These are phyloP conservation scores for Blepharisma stoltei DNA, from an alignment of 73 alveolate species.

Conservation along the genomic window DNA sequence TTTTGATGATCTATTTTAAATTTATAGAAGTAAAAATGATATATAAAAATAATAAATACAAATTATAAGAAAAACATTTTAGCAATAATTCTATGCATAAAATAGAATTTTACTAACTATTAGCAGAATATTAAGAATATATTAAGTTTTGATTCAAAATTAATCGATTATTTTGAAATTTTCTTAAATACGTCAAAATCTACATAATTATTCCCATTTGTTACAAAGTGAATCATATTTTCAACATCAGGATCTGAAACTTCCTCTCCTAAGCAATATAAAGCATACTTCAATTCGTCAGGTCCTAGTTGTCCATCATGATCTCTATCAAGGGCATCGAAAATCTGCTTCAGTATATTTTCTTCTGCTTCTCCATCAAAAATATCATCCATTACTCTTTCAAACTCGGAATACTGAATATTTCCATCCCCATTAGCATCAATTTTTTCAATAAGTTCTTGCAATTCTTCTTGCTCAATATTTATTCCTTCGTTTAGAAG, in stretches of 20 bases:
- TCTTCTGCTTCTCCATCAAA: not conserved
- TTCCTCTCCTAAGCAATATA: conserved; percentile 4
- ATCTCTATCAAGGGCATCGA: conserved; percentile 13
- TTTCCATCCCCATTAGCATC: conserved; percentile 23
- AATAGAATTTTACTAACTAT: no score
- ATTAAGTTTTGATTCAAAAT: no score
- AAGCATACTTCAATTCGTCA: conserved; percentile 19
- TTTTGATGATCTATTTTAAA: no score
- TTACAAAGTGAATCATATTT: not conserved
- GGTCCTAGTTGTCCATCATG: not conserved
- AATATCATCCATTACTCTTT: conserved; percentile 12
- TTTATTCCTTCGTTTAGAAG: not conserved
- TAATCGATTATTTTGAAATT: not conserved
- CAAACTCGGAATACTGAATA: not conserved
- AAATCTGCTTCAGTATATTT: conserved; percentile 6
- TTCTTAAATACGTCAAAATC: not conserved
- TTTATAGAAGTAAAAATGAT: no score
- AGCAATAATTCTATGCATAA: no score
- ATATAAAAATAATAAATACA: no score
- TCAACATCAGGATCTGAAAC: not conserved
- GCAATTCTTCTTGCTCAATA: conserved; percentile 22
- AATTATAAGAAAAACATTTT: no score
- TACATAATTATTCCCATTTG: not conserved
- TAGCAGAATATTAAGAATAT: no score
- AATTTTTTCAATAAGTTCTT: conserved; percentile 9